Evolutionary conservation across 768 basidiomycete species (phyloP).

Genomic region (Dictyophora rubrovolvata): DNA sequence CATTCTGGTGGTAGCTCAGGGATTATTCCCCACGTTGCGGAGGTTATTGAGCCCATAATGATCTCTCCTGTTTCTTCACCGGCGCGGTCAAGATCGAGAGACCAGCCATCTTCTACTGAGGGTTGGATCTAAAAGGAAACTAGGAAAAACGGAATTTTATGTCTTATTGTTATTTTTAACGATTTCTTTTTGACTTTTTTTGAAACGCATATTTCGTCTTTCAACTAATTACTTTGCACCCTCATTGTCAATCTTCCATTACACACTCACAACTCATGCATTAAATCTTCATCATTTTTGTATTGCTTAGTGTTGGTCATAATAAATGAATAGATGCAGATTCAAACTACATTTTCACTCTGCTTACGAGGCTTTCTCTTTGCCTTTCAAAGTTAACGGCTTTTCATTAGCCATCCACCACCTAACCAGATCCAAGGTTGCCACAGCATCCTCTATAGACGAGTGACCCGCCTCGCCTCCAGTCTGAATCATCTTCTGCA

Average conservation of each 20-base stretch:
- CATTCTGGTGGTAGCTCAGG: neutral
- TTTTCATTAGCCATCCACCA: conserved; percentile 33
- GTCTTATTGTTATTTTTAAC: too few relatives aligned
- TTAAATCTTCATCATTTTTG: too few relatives aligned
- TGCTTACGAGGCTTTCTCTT: neutral
- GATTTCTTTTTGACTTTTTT: too few relatives aligned
- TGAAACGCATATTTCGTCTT: too few relatives aligned
- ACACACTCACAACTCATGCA: too few relatives aligned
- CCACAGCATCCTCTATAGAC: conserved; percentile 80
- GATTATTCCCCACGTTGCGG: neutral
- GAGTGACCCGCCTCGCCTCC: conserved; percentile 78
- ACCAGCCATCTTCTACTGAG: neutral
- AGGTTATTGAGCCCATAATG: neutral
- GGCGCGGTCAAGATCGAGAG: neutral
- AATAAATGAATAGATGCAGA: too few relatives aligned
- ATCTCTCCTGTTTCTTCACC: neutral
- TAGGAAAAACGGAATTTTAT: too few relatives aligned
- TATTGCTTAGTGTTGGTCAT: too few relatives aligned
- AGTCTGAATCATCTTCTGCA: conserved; percentile 74
- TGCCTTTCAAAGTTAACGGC: neutral
- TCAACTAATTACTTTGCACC: too few relatives aligned
- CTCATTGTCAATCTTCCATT: too few relatives aligned
- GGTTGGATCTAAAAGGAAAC: neutral
- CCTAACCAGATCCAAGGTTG: conserved; percentile 80
- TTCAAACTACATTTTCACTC: too few relatives aligned